Conservation (phyloP, 768 basidiomycete genomes). For the Serendipita sp. region DNA sequence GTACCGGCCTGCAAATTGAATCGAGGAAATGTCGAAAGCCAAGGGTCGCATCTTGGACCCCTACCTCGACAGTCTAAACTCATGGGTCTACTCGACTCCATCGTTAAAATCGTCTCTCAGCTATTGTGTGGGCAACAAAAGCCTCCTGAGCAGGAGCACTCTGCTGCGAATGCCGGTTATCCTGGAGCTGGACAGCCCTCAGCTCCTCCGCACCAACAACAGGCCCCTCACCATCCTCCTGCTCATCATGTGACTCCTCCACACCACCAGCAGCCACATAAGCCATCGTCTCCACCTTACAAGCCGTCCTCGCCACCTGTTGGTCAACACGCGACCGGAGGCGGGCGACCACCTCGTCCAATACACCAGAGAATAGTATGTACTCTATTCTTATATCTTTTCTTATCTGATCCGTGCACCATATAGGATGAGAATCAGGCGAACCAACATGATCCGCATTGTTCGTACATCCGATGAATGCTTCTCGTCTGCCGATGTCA, state of each 20-base stretch:
- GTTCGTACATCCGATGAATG: slow-evolving; percentile 20
- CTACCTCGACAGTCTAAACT: background rate
- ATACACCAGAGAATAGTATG: slow-evolving; percentile 21
- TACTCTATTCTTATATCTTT: slow-evolving; percentile 6
- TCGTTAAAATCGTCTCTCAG: background rate
- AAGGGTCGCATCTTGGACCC: background rate
- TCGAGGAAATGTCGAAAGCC: no score
- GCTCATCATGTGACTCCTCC: slow-evolving; percentile 12
- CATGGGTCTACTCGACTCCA: background rate
- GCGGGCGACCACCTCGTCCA: background rate
- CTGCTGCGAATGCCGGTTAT: background rate
- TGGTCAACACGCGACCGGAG: slow-evolving; percentile 11
- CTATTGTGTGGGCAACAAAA: background rate
- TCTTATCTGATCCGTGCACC: background rate
- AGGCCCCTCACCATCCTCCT: slow-evolving; percentile 12
- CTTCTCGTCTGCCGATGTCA: background rate
- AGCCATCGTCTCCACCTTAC: background rate
- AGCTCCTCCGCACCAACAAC: slow-evolving; percentile 14
- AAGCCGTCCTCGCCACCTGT: background rate
- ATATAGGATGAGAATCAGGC: slow-evolving; percentile 23
- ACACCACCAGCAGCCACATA: slow-evolving; percentile 14
- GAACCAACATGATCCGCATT: slow-evolving; percentile 58
- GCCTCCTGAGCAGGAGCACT: background rate
- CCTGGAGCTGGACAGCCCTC: slow-evolving; percentile 14
- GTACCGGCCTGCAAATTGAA: no score